Conservation (phyloP, 192 early-diverging fungal species). For the Paraglomus brasilianum region DNA sequence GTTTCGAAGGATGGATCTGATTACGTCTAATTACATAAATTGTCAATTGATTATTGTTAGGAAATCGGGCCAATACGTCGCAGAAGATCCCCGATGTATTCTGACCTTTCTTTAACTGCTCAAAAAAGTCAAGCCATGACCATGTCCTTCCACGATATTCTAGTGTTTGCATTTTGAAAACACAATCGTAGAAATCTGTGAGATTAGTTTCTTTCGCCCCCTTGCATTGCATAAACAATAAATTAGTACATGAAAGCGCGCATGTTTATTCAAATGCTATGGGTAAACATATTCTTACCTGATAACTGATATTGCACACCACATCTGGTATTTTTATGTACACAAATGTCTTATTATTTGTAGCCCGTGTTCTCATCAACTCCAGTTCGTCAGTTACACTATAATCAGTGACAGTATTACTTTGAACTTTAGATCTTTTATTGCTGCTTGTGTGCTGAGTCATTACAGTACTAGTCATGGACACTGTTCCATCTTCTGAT, state of each 20-base stretch:
- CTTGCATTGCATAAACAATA: constrained; percentile 35
- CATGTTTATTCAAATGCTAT: too few relatives aligned
- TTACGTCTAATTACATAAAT: neutral
- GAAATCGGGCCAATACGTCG: too few relatives aligned
- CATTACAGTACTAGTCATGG: neutral
- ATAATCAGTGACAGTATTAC: neutral
- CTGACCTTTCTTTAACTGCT: constrained; percentile 67
- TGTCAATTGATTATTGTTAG: too few relatives aligned
- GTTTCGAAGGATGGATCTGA: neutral
- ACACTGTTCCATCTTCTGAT: constrained; percentile 21
- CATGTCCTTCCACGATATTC: constrained; percentile 83
- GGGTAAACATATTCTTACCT: constrained; percentile 44
- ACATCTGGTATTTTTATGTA: constrained; percentile 85
- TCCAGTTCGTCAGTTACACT: constrained; percentile 53
- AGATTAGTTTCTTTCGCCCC: constrained; percentile 79
- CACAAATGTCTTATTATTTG: constrained; percentile 84
- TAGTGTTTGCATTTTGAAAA: constrained; percentile 69
- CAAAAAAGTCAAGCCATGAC: constrained; percentile 73
- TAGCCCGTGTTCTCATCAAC: constrained; percentile 84
- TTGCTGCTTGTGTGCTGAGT: neutral
- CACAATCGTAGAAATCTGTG: constrained; percentile 71
- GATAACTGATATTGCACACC: constrained; percentile 82
- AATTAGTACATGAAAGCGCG: neutral
- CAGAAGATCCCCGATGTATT: neutral
- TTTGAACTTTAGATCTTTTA: neutral